Evolutionary conservation across 805 yeast species (phyloP), one percentile per base, ranked within the genome.

Genomic region (Starmerella geochares): DNA sequence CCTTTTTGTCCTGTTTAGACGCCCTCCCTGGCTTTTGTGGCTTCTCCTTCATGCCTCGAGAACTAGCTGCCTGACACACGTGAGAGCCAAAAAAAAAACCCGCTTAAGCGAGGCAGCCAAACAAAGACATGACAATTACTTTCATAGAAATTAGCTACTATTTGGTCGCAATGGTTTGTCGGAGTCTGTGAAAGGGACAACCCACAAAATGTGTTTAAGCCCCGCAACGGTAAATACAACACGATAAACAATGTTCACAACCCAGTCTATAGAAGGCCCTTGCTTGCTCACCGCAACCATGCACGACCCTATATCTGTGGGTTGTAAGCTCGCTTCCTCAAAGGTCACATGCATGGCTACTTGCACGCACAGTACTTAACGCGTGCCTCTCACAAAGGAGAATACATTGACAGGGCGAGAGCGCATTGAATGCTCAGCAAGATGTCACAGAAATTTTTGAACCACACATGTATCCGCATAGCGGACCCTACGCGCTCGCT

Each of bases 401-500:
- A 11, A 9, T 27, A 11, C 10, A 27, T 27, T 9, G 29, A 8
- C 11, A 9, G 29, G 29, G 10, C 8, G 11, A 27, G 29, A 9
- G 8, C 29, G 11, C 10, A 27, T 21, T 41, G 17, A 7, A 46
- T 46, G 48, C 40, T 35, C 11, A 14, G 21, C 1, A 47, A 29
- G 24, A 52, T 42, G 51, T 32, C 42, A 2, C 49, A 43, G 31
- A 50, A 28, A 16, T 53, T 40, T 21, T 6, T 60, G 55, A 65
- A 66, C 54, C 67, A 66, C 54, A 66, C 69, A 14, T 61, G 87
- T 68, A 67, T 90, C 48, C 79, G 96, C 55, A 78, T 90, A 59
- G 80, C 86, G 60, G 86, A 90, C 62, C 90, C 96, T 29, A 72
- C 77, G 61, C 74, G 70, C 17, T 78, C 94, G 14, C 68, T 85